Evolutionary conservation across 352 stramenopile genomes (phyloP), one percentile per base, ranked within the genome.

Genomic region (Aphanomyces invadans): DNA sequence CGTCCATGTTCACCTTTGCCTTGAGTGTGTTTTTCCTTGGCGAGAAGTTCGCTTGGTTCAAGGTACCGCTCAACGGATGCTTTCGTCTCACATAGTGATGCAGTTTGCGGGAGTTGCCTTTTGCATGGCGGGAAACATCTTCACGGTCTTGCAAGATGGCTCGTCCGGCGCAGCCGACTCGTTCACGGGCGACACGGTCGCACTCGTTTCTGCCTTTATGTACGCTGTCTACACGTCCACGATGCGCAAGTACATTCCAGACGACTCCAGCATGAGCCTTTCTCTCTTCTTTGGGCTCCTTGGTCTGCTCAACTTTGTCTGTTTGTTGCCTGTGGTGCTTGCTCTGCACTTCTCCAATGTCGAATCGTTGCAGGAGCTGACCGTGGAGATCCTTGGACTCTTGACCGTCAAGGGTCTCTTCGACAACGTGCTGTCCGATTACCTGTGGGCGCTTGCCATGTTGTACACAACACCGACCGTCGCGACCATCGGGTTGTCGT

Each of bases 401-500:
- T 79, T 98, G 29, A 72, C 83, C 2, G 56, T 92, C 10, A 97
- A 97, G 68, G 91, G 91, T 15, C 72, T 98, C 0, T 87, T 98
- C 26, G 88, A 98, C 74, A 98, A 97, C 74, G 92, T 98, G 12
- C 71, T 98, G 11, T 93, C 87, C 9, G 94, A 98, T 72, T 98
- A 97, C 67, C 76, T 98, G 11, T 99, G 94, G 94, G 95, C 95
- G 2, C 76, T 90, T 36, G 83, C 95, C 3, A 92, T 99, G 32
- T 72, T 98, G 39, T 85, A 98, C 46, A 98, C 95, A 31, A 97
- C 86, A 17, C 91, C 96, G 25, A 98, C 96, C 3, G 90, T 98
- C 26, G 95, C 95, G 15, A 98, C 94, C 0, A 92, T 99, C 23
- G 94, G 92, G 21, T 84, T 98, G 45, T 96, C 90, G 31, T 82